Evolutionary conservation across 2,329 filamentous ascomycete species (phyloP).

Genomic region (Daldinia sp.): DNA sequence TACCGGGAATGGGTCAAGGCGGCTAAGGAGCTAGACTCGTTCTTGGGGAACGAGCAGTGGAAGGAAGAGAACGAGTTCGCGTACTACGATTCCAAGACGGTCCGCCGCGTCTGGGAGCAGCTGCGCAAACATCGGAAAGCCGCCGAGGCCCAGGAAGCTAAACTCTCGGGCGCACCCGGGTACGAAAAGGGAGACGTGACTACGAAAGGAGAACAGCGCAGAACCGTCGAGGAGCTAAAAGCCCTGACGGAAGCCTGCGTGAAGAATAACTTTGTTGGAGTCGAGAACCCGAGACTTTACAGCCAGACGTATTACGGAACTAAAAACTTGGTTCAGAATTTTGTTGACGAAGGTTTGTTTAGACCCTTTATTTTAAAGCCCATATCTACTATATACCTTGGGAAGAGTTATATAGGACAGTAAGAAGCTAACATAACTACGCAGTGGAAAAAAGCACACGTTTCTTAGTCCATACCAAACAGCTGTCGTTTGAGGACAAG

Average conservation of each 20-base stretch:
- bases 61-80: slow-evolving; percentile 81
- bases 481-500: slow-evolving; percentile 79
- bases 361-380: slow-evolving; percentile 36
- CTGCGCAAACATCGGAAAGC: slow-evolving; percentile 73
- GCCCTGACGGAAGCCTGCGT: slow-evolving; percentile 87
- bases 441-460: slow-evolving; percentile 74
- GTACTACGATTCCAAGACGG: slow-evolving; percentile 90
- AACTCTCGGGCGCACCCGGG: slow-evolving; percentile 48
- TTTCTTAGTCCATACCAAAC: slow-evolving; percentile 75
- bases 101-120: slow-evolving; percentile 81
- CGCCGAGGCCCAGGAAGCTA: slow-evolving; percentile 65
- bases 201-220: slow-evolving; percentile 52
- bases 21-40: slow-evolving; percentile 82
- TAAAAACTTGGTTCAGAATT: slow-evolving; percentile 92
- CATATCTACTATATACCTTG: slow-evolving; percentile 24
- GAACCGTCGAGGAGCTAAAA: slow-evolving; percentile 79
- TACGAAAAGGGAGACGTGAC: slow-evolving; percentile 56
- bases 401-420: neutral
- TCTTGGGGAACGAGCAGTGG: slow-evolving; percentile 84
- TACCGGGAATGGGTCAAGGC: slow-evolving; percentile 88
- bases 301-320: slow-evolving; percentile 98
- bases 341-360: slow-evolving; percentile 80
- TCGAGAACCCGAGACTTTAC: slow-evolving; percentile 94
- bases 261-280: slow-evolving; percentile 96
- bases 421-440: slow-evolving; percentile 11